Evolutionary conservation across 148 eudicot genomes (phyloP).

Genomic region (Beta vulgaris): DNA sequence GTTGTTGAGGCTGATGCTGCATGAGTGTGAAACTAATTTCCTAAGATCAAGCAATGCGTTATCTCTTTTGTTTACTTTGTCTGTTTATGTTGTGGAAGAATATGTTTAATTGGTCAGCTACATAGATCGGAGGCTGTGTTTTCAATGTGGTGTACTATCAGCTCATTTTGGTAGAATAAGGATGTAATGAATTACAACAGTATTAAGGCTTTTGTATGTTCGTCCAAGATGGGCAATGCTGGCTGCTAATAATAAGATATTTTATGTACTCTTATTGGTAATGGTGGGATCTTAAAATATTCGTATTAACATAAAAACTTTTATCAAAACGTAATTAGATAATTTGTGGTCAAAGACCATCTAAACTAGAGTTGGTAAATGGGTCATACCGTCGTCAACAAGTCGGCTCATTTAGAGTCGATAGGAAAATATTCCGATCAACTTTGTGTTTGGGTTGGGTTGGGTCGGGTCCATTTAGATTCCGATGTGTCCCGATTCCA

Average conservation of each 20-base stretch:
- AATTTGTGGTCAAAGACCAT: too few species aligned
- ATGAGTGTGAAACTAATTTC: slow-evolving; percentile 12
- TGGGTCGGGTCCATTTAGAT: too few species aligned
- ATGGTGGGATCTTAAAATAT: too few species aligned
- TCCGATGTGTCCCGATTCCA: too few species aligned
- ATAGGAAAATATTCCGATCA: too few species aligned
- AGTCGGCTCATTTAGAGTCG: too few species aligned
- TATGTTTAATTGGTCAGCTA: slow-evolving; percentile 7
- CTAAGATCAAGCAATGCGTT: neutral
- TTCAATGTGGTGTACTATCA: neutral
- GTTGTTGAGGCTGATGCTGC: slow-evolving; percentile 15
- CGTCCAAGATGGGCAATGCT: neutral
- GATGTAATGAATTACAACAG: neutral
- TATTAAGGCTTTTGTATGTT: neutral
- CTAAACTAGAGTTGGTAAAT: too few species aligned
- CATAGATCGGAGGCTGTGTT: neutral
- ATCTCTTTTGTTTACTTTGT: neutral
- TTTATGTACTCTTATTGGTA: too few species aligned
- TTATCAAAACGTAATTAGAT: too few species aligned
- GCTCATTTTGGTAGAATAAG: slow-evolving; percentile 22
- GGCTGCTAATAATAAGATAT: neutral
- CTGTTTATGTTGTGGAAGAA: neutral
- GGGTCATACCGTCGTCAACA: too few species aligned
- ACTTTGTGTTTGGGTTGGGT: too few species aligned
- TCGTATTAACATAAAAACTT: too few species aligned